Evolutionary conservation across 371 early-diverging fungal genomes (phyloP), one percentile per base, ranked within the genome.

Genomic region (Entomophthora muscae): DNA sequence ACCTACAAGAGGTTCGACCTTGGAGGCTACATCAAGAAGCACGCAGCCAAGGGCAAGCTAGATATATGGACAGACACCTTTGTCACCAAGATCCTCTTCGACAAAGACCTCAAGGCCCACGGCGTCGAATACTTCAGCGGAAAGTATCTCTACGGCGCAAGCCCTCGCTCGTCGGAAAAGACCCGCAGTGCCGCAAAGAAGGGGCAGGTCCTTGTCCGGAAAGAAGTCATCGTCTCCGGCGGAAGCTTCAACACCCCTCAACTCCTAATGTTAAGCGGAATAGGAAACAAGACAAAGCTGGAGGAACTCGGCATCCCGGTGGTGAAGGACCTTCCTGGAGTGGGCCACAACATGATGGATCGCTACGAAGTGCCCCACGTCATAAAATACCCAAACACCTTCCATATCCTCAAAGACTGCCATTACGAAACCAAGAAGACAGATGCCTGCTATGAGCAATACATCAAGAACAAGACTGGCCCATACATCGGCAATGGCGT

Each of bases 201-300:
- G 2, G 42, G 42, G 17, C 51, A 28, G 26, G 21, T 69, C 64
- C 52, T 56, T 27, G 70, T 68, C 63, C 63, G 52, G 53, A 64
- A 65, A 31, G 70, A 70, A 53, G 66, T 70, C 42, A 67, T 70
- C 56, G 53, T 70, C 58, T 65, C 66, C 32, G 65, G 62, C 7
- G 71, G n/a, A n/a, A n/a, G n/a, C n/a, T 65, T 70, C 55, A 65
- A 66, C 24, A 64, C 52, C 26, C 70, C 70, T 29, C 61, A 67
- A 54, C 51, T 70, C 17, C 63, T 70, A 62, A 66, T 67, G 70
- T 65, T 70, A 57, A 66, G 66, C 32, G 69, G 70, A 33, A 58
- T 70, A 31, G 70, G 70, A 2, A 51, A 61, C 7, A 28, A n/a
- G 3, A 51, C 32, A n/a, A 21, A 57, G 5, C 24, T 57, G 1